phyloP scores from a whole-genome alignment of 129 eudicot genomes.

The Ambrosia trifida region DNA sequence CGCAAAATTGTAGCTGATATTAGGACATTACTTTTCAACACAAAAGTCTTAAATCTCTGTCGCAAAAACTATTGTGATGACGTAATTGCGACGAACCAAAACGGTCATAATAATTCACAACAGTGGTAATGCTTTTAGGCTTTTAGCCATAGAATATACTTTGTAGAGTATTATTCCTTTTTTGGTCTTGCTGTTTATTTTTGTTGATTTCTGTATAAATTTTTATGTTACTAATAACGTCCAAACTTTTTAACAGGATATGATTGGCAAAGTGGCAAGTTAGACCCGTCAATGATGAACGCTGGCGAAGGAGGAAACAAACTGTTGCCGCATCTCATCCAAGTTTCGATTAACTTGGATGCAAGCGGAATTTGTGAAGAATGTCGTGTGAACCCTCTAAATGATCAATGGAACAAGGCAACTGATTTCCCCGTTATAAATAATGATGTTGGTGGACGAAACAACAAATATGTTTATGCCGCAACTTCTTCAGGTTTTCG shows the following conservation, averaged over 20 bases:
- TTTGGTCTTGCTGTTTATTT: too few relatives aligned
- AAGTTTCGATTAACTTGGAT: conserved; percentile 62
- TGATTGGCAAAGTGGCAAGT: conserved; percentile 80
- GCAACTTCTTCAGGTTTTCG: conserved; percentile 75
- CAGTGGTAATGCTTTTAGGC: too few relatives aligned
- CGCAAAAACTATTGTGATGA: too few relatives aligned
- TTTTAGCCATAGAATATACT: too few relatives aligned
- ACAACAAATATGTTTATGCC: conserved; percentile 63
- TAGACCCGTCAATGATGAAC: conserved; percentile 88
- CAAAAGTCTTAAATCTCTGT: too few relatives aligned
- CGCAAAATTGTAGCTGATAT: too few relatives aligned
- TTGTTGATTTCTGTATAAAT: too few relatives aligned
- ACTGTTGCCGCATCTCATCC: conserved; percentile 69
- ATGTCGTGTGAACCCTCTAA: conserved; percentile 53
- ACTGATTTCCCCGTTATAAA: conserved; percentile 80
- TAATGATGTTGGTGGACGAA: conserved; percentile 50
- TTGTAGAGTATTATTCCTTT: too few relatives aligned
- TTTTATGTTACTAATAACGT: neutral
- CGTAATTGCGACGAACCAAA: too few relatives aligned
- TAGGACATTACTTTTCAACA: too few relatives aligned
- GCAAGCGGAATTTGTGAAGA: conserved; percentile 42
- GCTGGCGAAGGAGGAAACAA: conserved; percentile 38
- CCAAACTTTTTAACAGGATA: conserved; percentile 49
- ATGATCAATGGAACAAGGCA: conserved; percentile 49
- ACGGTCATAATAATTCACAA: too few relatives aligned